Evolutionary conservation across 345 rosid species (phyloP), one percentile per base, ranked within the genome.

Genomic region (Euphorbia tirucalli): DNA sequence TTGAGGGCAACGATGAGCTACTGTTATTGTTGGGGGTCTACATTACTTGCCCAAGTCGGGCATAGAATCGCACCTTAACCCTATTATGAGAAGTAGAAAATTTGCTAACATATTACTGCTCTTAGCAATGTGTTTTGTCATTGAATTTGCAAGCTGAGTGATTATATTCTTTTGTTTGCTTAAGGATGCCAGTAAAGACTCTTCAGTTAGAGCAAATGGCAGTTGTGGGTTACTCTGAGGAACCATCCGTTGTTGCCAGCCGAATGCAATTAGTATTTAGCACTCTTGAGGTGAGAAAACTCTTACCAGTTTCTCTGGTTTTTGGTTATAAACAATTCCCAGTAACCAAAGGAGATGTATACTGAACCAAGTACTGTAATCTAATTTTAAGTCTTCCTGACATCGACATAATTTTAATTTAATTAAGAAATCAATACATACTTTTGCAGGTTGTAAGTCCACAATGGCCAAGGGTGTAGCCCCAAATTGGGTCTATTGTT

Each of bases 141-240:
- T n/a, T n/a, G n/a, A n/a, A n/a, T n/a, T 35, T 43, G 37, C 22
- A 8, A 37, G 39, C 50, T 64, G 25, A 35, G 56, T 55, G 9
- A 7, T 49, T 9, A 46, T 9, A 27, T 50, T 67, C 15, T 39
- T 39, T 48, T 43, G 66, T 66, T 77, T 31, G 65, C 37, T 55
- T 6, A 81, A 92, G 98, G 98, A 87, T 93, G 61, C 98, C 97
- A 0, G 98, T 91, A 73, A 93, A 91, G 86, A 93, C 96, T 62
- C 97, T 93, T 78, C 96, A 91, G 78, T 69, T 93, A 70, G 98
- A 93, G 81, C 97, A 93, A 77, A 88, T 91, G 98, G 98, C 97
- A 3, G 96, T 87, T 49, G 81, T 77, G 37, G 97, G 96, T 59
- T 65, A 59, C 43, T 83, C 93, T 19, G 98, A 93, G 83, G 94